Evolutionary conservation across 1,284 basidiomycete genomes (phyloP).

Genomic region (Rhodofomes roseus): DNA sequence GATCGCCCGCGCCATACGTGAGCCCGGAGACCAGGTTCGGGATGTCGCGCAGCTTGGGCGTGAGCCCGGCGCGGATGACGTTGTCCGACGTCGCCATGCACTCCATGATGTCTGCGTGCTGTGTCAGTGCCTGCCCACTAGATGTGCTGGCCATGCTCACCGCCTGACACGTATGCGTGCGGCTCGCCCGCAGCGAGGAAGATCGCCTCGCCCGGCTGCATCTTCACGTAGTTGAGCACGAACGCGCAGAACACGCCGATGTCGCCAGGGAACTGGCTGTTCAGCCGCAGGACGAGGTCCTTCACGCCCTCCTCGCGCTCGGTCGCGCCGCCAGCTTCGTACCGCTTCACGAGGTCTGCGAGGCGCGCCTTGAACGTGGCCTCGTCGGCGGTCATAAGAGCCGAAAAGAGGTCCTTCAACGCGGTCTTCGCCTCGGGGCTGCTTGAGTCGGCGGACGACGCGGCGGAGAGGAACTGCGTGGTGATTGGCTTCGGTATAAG

Average conservation of each 20-base stretch:
- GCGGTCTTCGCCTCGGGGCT: constrained; percentile 55
- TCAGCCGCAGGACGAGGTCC: constrained; percentile 69
- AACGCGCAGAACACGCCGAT: constrained; percentile 95
- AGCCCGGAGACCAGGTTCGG: constrained; percentile 86
- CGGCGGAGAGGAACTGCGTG: constrained; percentile 44
- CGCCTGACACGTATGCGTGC: constrained; percentile 93
- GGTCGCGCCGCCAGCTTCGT: constrained; percentile 41
- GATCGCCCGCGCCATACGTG: constrained; percentile 77
- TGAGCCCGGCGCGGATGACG: constrained; percentile 97
- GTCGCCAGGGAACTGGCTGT: constrained; percentile 87
- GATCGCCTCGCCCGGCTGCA: constrained; percentile 85
- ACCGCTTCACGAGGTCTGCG: constrained; percentile 57
- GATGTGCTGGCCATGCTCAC: constrained; percentile 37
- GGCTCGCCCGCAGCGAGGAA: constrained; percentile 96
- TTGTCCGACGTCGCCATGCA: constrained; percentile 99
- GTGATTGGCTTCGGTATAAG: constrained; percentile 63
- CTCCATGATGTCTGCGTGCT: constrained; percentile 82
- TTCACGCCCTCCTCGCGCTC: constrained; percentile 45
- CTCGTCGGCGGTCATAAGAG: constrained; percentile 76
- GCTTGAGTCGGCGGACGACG: constrained; percentile 36
- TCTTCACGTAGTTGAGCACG: constrained; percentile 82
- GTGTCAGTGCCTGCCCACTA: neutral
- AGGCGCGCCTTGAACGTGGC: constrained; percentile 53
- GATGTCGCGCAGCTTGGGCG: constrained; percentile 94
- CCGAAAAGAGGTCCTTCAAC: constrained; percentile 73